Percentiles rank a stretch among this genome's conserved stretches.
Conservation (phyloP, 306 rosid genomes). For the Luffa acutangula region DNA sequence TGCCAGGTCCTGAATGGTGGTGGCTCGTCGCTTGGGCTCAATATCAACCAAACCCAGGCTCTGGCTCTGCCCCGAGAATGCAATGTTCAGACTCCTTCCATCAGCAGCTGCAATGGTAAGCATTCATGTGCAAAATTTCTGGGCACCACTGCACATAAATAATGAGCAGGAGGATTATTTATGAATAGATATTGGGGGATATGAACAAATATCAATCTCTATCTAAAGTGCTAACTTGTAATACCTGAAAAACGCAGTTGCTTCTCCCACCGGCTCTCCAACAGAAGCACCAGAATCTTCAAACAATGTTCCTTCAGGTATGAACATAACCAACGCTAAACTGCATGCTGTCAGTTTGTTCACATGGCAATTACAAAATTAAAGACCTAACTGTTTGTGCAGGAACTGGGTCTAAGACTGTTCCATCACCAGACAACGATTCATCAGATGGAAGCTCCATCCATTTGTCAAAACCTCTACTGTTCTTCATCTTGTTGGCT, state of each 20-base stretch:
- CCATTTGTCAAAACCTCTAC: constrained; percentile 32
- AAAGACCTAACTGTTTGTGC: neutral
- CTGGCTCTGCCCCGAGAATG: constrained; percentile 65
- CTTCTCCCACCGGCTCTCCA: constrained; percentile 55
- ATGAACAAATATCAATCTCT: constrained; percentile 11
- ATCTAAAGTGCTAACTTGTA: constrained; percentile 4
- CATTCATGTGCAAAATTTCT: neutral
- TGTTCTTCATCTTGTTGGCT: constrained; percentile 33
- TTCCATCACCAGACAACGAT: constrained; percentile 36
- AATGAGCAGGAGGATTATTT: neutral
- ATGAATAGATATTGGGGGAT: neutral
- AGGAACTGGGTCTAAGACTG: constrained; percentile 49
- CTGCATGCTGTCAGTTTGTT: neutral
- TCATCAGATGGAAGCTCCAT: constrained; percentile 43
- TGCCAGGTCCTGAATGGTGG: constrained; percentile 65
- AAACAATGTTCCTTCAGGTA: constrained; percentile 50
- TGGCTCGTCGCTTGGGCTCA: constrained; percentile 49
- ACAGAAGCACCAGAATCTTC: constrained; percentile 53
- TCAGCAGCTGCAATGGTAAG: constrained; percentile 48
- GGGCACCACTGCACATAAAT: neutral
- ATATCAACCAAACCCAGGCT: constrained; percentile 63
- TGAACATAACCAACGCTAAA: neutral
- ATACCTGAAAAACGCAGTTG: constrained; percentile 19
- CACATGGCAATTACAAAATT: neutral
- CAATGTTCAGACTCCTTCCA: constrained; percentile 64